These are phyloP conservation scores for Ceratobasidium sp. DNA, from an alignment of 1,284 basidiomycete species.

Conservation along the genomic window DNA sequence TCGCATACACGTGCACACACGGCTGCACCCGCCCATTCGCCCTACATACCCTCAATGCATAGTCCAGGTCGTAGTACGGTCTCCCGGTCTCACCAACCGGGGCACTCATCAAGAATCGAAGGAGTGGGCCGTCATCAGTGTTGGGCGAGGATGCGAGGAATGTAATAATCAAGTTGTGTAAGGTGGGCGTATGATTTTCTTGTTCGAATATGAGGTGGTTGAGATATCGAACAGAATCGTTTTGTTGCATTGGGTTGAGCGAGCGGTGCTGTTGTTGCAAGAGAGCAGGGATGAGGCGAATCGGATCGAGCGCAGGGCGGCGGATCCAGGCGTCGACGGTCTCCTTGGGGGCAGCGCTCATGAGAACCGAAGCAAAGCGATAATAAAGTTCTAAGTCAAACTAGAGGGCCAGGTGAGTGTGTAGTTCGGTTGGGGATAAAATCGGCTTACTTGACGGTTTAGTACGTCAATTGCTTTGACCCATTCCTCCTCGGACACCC, in stretches of 20 bases:
- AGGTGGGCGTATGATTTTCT: slow-evolving; percentile 83
- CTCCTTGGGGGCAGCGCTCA: slow-evolving; percentile 87
- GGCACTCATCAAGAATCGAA: slow-evolving; percentile 88
- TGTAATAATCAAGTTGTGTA: slow-evolving; percentile 95
- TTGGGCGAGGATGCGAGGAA: slow-evolving; percentile 71
- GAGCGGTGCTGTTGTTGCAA: slow-evolving; percentile 82
- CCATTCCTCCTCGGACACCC: slow-evolving; percentile 94
- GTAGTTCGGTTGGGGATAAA: not conserved
- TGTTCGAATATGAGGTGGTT: slow-evolving; percentile 85
- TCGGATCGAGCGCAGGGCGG: slow-evolving; percentile 81
- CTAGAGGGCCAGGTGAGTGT: slow-evolving; percentile 59
- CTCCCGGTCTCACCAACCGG: slow-evolving; percentile 87
- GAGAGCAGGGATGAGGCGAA: slow-evolving; percentile 90
- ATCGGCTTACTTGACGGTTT: slow-evolving; percentile 78
- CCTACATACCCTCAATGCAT: slow-evolving; percentile 93
- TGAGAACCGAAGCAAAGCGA: slow-evolving; percentile 88
- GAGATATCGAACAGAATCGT: slow-evolving; percentile 91
- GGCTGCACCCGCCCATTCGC: slow-evolving; percentile 85
- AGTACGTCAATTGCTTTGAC: slow-evolving; percentile 88
- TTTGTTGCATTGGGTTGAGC: slow-evolving; percentile 76
- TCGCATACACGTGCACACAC: slow-evolving; percentile 97
- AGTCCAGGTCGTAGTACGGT: slow-evolving; percentile 97
- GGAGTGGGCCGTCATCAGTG: slow-evolving; percentile 74
- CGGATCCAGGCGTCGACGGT: slow-evolving; percentile 94
- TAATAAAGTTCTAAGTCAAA: slow-evolving; percentile 91